Conservation (phyloP, 2,329 filamentous ascomycete genomes). For the Parascedosporium putredinis region DNA sequence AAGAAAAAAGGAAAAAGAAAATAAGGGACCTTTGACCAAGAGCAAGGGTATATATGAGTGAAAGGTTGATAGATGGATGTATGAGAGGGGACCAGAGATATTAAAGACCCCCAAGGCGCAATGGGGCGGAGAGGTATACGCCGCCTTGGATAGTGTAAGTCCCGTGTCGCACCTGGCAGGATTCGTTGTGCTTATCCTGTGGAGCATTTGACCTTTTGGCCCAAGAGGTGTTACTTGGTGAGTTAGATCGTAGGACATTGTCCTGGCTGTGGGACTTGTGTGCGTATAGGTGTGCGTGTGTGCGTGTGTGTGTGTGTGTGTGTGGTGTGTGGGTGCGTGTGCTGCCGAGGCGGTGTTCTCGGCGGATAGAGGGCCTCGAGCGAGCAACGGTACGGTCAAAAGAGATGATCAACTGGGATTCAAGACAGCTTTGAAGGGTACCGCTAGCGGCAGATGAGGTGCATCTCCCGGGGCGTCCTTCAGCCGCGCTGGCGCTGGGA, state of each 20-base stretch:
- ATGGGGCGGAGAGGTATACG: not conserved
- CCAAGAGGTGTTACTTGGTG: not conserved
- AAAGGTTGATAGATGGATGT: not conserved
- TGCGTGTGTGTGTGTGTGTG: too few relatives aligned
- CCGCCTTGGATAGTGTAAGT: not conserved
- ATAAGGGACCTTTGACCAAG: not conserved
- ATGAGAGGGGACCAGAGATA: not conserved
- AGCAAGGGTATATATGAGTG: not conserved
- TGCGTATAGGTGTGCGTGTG: not conserved
- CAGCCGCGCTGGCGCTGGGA: not conserved
- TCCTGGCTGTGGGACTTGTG: not conserved
- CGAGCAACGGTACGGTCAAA: not conserved
- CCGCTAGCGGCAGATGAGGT: not conserved
- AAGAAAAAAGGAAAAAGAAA: too few relatives aligned
- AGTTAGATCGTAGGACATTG: not conserved
- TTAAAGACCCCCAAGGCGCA: not conserved
- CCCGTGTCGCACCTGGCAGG: slow-evolving; percentile 1
- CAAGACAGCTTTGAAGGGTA: not conserved
- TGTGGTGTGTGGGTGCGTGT: too few relatives aligned
- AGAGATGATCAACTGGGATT: not conserved
- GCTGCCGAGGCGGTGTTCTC: not conserved
- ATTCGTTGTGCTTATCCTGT: not conserved
- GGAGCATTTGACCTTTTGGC: not conserved
- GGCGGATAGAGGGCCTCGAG: not conserved
- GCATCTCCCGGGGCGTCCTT: not conserved